A percentile compares a stretch with the other conserved stretches of the same genome.
phyloP scores from a whole-genome alignment of 2,329 filamentous ascomycete species.

The Hyphodiscus sp. region DNA sequence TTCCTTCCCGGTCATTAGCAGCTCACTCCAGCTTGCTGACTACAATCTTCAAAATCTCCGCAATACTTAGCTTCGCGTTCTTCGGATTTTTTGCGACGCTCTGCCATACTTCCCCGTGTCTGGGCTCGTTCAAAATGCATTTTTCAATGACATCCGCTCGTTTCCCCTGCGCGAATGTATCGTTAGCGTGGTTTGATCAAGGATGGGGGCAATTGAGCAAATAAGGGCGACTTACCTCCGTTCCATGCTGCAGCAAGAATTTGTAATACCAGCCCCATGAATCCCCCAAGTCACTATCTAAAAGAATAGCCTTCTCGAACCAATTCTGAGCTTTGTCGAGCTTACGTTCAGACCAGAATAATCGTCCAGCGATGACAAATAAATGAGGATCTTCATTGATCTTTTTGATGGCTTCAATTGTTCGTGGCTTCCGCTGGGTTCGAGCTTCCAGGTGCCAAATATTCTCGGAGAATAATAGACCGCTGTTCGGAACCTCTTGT shows the following conservation, averaged over 20 bases:
- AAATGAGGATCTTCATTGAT: conserved; percentile 86
- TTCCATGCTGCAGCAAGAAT: conserved; percentile 87
- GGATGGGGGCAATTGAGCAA: background rate
- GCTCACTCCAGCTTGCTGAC: conserved; percentile 39
- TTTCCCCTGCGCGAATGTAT: conserved; percentile 57
- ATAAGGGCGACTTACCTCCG: conserved; percentile 45
- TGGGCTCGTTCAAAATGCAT: conserved; percentile 76
- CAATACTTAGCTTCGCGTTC: conserved; percentile 67
- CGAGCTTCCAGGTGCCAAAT: conserved; percentile 92
- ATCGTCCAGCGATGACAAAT: conserved; percentile 86
- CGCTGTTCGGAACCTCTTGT: conserved; percentile 83
- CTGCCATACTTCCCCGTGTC: conserved; percentile 92
- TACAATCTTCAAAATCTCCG: conserved; percentile 79
- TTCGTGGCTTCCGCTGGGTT: conserved; percentile 86
- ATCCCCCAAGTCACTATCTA: conserved; percentile 83
- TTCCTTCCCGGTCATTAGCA: background rate
- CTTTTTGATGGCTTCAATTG: conserved; percentile 92
- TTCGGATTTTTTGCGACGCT: conserved; percentile 74
- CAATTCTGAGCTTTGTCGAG: conserved; percentile 92
- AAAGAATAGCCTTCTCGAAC: conserved; percentile 92
- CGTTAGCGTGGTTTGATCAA: conserved; percentile 7
- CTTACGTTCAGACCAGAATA: conserved; percentile 91
- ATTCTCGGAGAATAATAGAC: conserved; percentile 85
- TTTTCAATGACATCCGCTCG: conserved; percentile 75
- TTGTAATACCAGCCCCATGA: conserved; percentile 98